Base-by-base conservation (phyloP, 108 stramenopile genomes). In the Cyclotella choctawhatcheeana region DNA sequence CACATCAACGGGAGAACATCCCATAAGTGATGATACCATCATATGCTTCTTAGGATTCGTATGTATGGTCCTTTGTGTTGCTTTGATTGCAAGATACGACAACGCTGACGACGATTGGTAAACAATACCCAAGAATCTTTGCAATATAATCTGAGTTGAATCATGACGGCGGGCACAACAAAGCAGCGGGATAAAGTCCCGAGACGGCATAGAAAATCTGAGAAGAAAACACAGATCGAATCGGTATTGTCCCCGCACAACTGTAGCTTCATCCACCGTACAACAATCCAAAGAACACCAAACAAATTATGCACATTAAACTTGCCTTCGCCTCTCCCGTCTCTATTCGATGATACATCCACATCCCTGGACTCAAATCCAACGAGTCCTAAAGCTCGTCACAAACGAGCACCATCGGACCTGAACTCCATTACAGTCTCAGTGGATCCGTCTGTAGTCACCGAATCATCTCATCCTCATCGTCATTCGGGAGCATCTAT, bases 321-420 rank as follows among this genome's bases (percentile, higher is more conserved):
- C 3, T 44, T 79, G 17, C 78, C 78, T 17, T 59, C 71, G 37
- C 71, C 78, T 0, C 56, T 73, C 18, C 16, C 65, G 31, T 56
- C 71, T 25, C 18, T 61, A 44, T 73, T 62, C 24, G 78, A 67
- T 30, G 58, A 37, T 26, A 18, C 64, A 10, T 2, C 16, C 18
- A 21, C 35, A 12, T 26, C 13, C 7, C 4, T n/a, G 4, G 48
- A 16, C 48, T n/a, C 17, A 50, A 7, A 50, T n/a, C 13, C 48
- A 4, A n/a, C n/a, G n/a, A 40, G 37, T 12, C 37, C 37, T 12
- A 40, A 40, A 8, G 2, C 33, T 2, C 43, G 44, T 25, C 37
- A 63, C 26, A 54, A 54, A 27, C 53, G 26, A 26, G 26, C 53
- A 5, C 53, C 53, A 24, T 48, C 26, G 20, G 26, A 21, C n/a